A percentile compares a stretch with the other conserved stretches of the same genome.
phyloP scores from a whole-genome alignment of 768 basidiomycete genomes.

The Suillus bovinus region DNA sequence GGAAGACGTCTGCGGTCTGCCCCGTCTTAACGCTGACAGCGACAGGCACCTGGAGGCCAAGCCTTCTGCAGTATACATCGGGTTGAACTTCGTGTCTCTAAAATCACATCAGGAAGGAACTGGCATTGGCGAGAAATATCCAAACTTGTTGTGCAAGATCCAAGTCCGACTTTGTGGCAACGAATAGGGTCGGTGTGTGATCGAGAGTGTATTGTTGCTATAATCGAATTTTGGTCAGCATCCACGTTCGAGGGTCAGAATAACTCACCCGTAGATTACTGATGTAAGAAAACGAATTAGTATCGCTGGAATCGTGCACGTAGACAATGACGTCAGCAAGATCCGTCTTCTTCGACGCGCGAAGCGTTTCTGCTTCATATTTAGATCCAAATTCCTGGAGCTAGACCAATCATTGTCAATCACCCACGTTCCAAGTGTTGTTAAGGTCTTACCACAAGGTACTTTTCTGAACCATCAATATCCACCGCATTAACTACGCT shows the following conservation, averaged over 20 bases:
- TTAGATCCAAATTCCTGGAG: slow-evolving; percentile 97
- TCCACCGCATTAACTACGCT: slow-evolving; percentile 96
- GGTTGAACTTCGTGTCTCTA: slow-evolving; percentile 98
- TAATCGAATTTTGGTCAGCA: slow-evolving; percentile 21
- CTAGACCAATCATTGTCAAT: slow-evolving; percentile 40
- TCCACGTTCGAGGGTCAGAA: slow-evolving; percentile 5
- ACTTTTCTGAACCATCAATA: slow-evolving; percentile 93
- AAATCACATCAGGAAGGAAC: slow-evolving; percentile 8
- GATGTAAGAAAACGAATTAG: slow-evolving; percentile 98
- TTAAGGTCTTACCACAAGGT: slow-evolving; percentile 74
- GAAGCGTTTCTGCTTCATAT: slow-evolving; percentile 88
- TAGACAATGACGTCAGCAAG: slow-evolving; percentile 93
- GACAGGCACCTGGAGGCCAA: slow-evolving; percentile 91
- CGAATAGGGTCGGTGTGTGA: slow-evolving; percentile 93
- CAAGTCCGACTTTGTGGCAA: slow-evolving; percentile 98
- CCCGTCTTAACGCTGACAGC: slow-evolving; percentile 89
- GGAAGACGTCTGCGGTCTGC: slow-evolving; percentile 85
- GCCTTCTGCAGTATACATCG: slow-evolving; percentile 90
- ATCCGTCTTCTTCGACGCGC: slow-evolving; percentile 89
- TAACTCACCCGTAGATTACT: slow-evolving; percentile 84
- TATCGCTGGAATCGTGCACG: slow-evolving; percentile 97
- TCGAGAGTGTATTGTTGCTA: slow-evolving; percentile 98
- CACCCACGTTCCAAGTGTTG: neutral
- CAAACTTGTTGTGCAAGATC: slow-evolving; percentile 92
- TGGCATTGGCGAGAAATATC: slow-evolving; percentile 13